Conservation (phyloP, 176 grass and related monocot species). For the Raddia distichophylla region DNA sequence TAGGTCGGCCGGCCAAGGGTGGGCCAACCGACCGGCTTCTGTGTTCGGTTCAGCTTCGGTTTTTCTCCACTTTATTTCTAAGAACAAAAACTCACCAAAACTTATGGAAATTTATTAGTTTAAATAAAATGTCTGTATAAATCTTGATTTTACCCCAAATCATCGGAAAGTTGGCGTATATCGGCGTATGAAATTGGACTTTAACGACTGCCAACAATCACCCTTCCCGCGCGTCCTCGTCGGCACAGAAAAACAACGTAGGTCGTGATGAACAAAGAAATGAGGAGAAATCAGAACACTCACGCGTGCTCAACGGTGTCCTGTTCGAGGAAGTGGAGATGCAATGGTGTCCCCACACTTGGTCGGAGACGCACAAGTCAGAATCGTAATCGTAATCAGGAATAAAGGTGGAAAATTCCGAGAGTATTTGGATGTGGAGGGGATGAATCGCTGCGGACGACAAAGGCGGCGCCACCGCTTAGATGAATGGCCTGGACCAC, state of each 20-base stretch:
- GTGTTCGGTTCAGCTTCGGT: too few species aligned
- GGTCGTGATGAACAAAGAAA: neutral
- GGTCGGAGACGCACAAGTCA: neutral
- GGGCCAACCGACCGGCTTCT: too few species aligned
- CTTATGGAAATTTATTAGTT: too few species aligned
- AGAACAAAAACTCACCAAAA: too few species aligned
- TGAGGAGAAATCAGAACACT: neutral
- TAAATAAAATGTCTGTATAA: too few species aligned
- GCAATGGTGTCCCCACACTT: constrained; percentile 47
- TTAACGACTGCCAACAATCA: too few species aligned
- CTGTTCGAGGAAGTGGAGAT: constrained; percentile 93
- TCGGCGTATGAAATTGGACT: too few species aligned
- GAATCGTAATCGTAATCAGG: neutral
- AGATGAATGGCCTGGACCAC: too few species aligned
- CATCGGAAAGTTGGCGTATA: too few species aligned
- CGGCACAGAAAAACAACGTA: neutral
- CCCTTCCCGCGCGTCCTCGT: neutral
- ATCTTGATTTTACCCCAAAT: too few species aligned
- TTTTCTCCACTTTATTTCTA: too few species aligned
- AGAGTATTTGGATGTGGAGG: neutral
- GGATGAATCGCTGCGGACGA: neutral
- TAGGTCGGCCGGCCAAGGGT: too few species aligned
- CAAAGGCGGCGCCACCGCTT: neutral
- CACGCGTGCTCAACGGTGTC: constrained; percentile 87
- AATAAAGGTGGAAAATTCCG: neutral